Evolutionary conservation across 2,329 filamentous ascomycete genomes (phyloP), one percentile per base, ranked within the genome.

Genomic region (Penicillium sp.): DNA sequence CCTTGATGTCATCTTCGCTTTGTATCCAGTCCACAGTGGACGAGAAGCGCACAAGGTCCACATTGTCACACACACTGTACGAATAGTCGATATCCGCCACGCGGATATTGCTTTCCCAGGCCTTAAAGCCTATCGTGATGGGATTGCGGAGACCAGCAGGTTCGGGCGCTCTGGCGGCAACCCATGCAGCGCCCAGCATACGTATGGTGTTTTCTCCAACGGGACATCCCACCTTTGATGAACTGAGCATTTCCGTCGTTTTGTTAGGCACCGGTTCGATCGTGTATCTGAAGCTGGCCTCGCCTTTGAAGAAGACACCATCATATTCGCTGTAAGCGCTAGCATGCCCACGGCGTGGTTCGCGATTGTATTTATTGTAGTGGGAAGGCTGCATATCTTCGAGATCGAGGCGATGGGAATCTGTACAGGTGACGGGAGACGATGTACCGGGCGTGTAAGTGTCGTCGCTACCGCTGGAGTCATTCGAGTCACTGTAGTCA

Each of bases 31-130:
- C 49, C 14, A 51, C 44, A 1, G 49, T 51, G 18, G 49, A 39
- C 12, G 25, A 33, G 13, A 51, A 41, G 4, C 22, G 49, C 3
- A 51, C 22, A 10, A 51, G 34, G 40, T 51, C 45, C 16, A 39
- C 13, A 2, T 51, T 6, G 3, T 51, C 29, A 33, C 49, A 51
- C 10, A 34, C 18, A n/a, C 22, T 43, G 39, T 51, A 51, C 11
- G 44, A 51, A 40, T 51, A 42, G 11, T 47, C 45, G 28, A 51
- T 51, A 25, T 51, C 45, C 7, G 44, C 36, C 6, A 51, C 16
- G 3, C 37, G 34, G 7, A 35, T 25, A 8, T 51, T 47, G 39
- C 43, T 48, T 19, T 51, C 6, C 49, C 49, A 51, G n/a, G 49
- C 49, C 39, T 51, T 47, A 34, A 51, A 51, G 0, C 49, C 49